A percentile compares a stretch with the other conserved stretches of the same genome.
Conservation (phyloP, 331 rosid genomes). For the Rhamnella rubrinervis region DNA sequence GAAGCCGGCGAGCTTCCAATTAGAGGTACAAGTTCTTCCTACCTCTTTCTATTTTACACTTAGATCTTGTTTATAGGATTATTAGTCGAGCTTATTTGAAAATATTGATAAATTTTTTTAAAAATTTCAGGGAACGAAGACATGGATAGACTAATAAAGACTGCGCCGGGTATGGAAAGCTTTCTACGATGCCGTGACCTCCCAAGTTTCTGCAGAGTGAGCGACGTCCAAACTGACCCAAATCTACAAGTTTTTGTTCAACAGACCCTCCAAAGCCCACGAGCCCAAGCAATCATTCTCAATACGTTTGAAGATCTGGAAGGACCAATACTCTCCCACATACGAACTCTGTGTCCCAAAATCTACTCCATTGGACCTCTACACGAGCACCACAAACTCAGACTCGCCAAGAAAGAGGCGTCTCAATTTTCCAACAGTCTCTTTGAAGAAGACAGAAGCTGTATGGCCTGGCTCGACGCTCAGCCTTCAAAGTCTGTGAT, state of each 20-base stretch:
- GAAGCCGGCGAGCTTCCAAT: conserved; percentile 8
- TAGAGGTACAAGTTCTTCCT: neutral
- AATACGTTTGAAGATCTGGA: conserved; percentile 60
- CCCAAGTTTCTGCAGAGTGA: conserved; percentile 29
- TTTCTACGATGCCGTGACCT: conserved; percentile 50
- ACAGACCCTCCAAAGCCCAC: neutral
- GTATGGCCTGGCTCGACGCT: conserved; percentile 52
- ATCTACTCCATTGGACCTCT: conserved; percentile 51
- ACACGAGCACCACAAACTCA: conserved; percentile 31
- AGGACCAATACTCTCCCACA: conserved; percentile 34
- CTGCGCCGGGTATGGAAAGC: conserved; percentile 47
- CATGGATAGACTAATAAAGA: conserved; percentile 40
- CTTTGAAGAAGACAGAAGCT: conserved; percentile 34
- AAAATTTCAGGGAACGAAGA: conserved; percentile 19
- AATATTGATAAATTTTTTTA: too few species aligned
- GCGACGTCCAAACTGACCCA: neutral
- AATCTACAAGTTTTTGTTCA: neutral
- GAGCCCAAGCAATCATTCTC: conserved; percentile 27
- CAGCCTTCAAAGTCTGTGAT: conserved; percentile 40
- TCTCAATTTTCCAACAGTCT: conserved; percentile 16
- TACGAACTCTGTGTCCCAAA: conserved; percentile 28
- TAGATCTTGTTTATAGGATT: too few species aligned
- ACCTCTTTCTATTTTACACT: too few species aligned
- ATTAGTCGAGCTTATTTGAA: too few species aligned
- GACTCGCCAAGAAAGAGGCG: neutral